Evolutionary conservation across 345 rosid genomes (phyloP), one percentile per base, ranked within the genome.

Genomic region (Linum usitatissimum): DNA sequence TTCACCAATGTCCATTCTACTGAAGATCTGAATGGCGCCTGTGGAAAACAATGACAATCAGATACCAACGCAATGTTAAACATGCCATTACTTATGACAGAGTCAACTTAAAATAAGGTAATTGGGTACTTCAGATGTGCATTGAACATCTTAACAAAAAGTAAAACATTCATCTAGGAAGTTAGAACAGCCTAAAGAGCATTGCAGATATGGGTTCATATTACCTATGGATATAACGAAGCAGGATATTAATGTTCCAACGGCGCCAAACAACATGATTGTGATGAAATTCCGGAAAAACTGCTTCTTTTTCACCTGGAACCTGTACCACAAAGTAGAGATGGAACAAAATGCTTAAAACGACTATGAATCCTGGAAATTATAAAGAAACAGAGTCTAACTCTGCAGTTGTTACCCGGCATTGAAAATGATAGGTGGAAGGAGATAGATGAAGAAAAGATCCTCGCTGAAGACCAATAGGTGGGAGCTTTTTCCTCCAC

Each of bases 231-330:
- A 82, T 70, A 82, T 80, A 75, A 84, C 69, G 77, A 84, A 84
- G 66, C 82, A 86, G 18, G 90, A 86, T 64, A 84, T 84, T 30
- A 81, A 84, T 4, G 94, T 84, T 55, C 94, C 90, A 36, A 79
- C 13, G 19, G 84, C 70, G 62, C 90, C 94, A 73, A 84, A 86
- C 82, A 81, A 30, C 76, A 86, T 70, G 53, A 84, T 86, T 40
- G 70, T 79, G 0, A 86, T 73, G 71, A 86, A 84, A 65, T 86
- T 86, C 85, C 81, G 79, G 83, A 86, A 86, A 67, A 84, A 81
- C 45, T 78, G 82, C 77, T 86, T 86, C 68, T 84, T 86, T 75
- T 86, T 86, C 55, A 86, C 94, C 79, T 86, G 94, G 73, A 86
- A 84, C 68, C 94, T 86, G 83, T 23, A 78, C 71, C 15, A 28